Evolutionary conservation across 176 grass and related monocot genomes (phyloP), one percentile per base, ranked within the genome.

Genomic region (Calamus simplicifolius): DNA sequence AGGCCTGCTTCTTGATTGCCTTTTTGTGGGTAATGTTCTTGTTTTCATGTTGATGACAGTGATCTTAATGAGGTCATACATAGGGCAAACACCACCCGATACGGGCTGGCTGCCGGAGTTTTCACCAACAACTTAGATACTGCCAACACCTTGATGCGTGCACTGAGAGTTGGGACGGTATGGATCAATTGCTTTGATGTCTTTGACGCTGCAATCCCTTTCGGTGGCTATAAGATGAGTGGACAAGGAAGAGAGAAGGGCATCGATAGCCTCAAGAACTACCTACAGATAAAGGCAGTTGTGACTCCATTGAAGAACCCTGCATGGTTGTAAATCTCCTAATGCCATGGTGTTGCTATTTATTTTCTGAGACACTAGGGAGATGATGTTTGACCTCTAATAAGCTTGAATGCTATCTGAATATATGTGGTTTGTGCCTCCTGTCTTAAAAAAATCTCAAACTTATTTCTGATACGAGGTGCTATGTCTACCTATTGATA

Each of bases 171-270:
- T 25, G 93, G 93, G 4, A 71, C 79, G 1, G 80, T 98, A 15
- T 98, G 93, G 93, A 19, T 98, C 18, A 98, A 98, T 67, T 89
- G 81, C 79, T 98, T 65, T 48, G 81, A 92, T 58, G 56, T 98
- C n/a, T 92, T 98, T 21, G 93, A 98, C 67, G 93, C 84, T 0
- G 67, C 79, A 26, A 89, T 98, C 68, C 93, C 93, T 16, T 92
- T 92, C 63, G 88, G 88, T 6, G 84, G 93, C 10, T 92, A 79
- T 84, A 98, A 92, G 73, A 92, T 92, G 93, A 98, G 93, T 19
- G 88, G 93, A 63, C 21, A 82, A 1, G 93, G 93, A 1, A 49
- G 93, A 63, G 93, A 89, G 81, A 98, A 92, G 70, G 93, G 84
- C 27, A 5, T 72, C 27, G 80, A 92, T 67, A 85, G 84, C 63